These are phyloP conservation scores for Sphagnurus paluster DNA, from an alignment of 1,284 basidiomycete species.

Conservation along the genomic window DNA sequence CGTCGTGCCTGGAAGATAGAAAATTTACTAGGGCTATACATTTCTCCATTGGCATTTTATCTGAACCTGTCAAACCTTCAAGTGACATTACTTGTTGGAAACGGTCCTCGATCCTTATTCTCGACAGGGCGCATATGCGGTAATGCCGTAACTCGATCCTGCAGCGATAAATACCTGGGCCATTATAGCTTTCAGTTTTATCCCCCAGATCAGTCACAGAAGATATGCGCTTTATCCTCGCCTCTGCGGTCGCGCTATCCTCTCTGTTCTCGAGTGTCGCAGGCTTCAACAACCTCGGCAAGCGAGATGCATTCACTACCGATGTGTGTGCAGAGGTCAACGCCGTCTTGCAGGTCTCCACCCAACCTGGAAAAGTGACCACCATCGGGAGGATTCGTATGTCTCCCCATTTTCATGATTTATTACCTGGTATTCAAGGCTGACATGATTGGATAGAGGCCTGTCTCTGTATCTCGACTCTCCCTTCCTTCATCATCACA, in stretches of 20 bases:
- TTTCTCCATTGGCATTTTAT: neutral
- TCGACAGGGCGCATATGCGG: neutral
- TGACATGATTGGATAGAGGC: slow-evolving; percentile 26
- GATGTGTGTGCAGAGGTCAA: slow-evolving; percentile 44
- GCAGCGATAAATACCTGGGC: neutral
- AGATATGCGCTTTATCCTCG: slow-evolving; percentile 9
- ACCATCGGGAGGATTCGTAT: slow-evolving; percentile 34
- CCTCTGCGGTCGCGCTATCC: slow-evolving; percentile 4
- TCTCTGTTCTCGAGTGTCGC: slow-evolving; percentile 13
- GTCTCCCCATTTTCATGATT: slow-evolving; percentile 10
- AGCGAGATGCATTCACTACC: slow-evolving; percentile 18
- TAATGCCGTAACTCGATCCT: no score
- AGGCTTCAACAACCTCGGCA: slow-evolving; percentile 11
- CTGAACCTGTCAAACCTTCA: slow-evolving; percentile 7
- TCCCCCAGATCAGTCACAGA: neutral
- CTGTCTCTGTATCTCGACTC: slow-evolving; percentile 40
- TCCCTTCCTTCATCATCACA: slow-evolving; percentile 34
- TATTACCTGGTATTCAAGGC: neutral
- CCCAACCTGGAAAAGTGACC: slow-evolving; percentile 23
- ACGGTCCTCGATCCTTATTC: slow-evolving; percentile 7
- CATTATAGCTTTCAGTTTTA: neutral
- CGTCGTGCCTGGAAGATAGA: neutral
- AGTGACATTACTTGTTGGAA: no score
- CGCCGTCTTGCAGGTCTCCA: slow-evolving; percentile 31
- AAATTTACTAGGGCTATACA: neutral